Evolutionary conservation across 495 filamentous ascomycete genomes (phyloP), one percentile per base, ranked within the genome.

Genomic region (Penicillium steckii): DNA sequence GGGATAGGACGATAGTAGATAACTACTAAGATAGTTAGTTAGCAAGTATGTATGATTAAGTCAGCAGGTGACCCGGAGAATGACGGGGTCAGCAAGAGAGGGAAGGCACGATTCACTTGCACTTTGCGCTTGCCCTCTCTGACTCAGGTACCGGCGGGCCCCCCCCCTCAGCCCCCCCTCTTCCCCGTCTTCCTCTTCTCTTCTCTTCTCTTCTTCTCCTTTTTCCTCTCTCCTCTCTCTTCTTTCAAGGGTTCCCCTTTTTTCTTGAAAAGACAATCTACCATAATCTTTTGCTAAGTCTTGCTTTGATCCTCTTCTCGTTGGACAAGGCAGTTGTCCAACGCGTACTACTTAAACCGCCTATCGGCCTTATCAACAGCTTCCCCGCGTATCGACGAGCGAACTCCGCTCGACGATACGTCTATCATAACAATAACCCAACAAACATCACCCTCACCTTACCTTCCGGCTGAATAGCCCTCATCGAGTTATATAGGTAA

Each of bases 381-480:
- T 63, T 63, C 62, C 56, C 60, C 60, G 60, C 62, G 62, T 58
- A 50, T 66, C 57, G 47, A 60, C 38, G 46, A 59, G 61, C 53
- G 48, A n/a, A 47, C 56, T 59, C 54, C 61, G 56, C 62, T 64
- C 56, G 40, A 58, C 38, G 62, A 56, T 61, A 56, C 57, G 62
- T 23, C 18, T 3, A 41, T 41, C 10, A 23, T 19, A 41, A 41
- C 38, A 23, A 10, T 13, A 15, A 37, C 13, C n/a, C 15, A 37
- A 5, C 15, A 37, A n/a, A n/a, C n/a, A n/a, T n/a, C 0, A 13
- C 3, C 33, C 10, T 15, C 13, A 18, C 1, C 13, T 18, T 15
- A 13, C 33, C 33, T 6, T n/a, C 27, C 27, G 13, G 18, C 9
- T 22, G 19, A 41, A 41, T 41, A 17, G 18, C 18, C 19, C 19